Percentiles rank a stretch among this genome's conserved stretches.
These are phyloP conservation scores for Chlamydomonas urium DNA, from an alignment of 139 green algal species.

Conservation along the genomic window DNA sequence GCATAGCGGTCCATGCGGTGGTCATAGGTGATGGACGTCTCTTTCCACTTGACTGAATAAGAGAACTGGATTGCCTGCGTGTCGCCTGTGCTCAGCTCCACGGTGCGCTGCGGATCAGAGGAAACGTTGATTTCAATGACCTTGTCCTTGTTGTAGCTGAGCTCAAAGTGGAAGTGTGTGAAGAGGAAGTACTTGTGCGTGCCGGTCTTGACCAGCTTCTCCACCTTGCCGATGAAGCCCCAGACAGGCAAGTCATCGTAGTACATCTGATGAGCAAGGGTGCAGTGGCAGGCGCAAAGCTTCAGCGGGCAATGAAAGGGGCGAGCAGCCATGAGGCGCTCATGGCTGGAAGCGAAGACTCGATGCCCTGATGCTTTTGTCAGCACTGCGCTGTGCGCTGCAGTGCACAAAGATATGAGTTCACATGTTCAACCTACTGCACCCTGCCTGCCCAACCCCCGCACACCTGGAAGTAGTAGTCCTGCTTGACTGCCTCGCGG, in stretches of 20 bases:
- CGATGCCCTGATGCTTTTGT: too few relatives aligned
- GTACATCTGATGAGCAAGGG: constrained; percentile 91
- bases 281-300: too few relatives aligned
- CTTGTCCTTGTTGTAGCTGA: constrained; percentile 78
- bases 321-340: too few relatives aligned
- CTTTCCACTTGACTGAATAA: constrained; percentile 84
- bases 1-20: constrained; percentile 88
- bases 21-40: constrained; percentile 61
- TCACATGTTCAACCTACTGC: too few relatives aligned
- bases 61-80: constrained; percentile 59
- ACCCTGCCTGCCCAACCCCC: background rate
- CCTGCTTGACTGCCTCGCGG: constrained; percentile 70
- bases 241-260: constrained; percentile 95
- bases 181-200: constrained; percentile 68
- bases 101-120: constrained; percentile 60
- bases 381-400: too few relatives aligned
- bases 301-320: too few relatives aligned
- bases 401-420: too few relatives aligned
- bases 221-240: constrained; percentile 89
- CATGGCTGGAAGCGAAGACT: too few relatives aligned
- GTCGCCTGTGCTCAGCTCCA: constrained; percentile 70
- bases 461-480: constrained; percentile 98
- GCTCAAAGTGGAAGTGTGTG: constrained; percentile 95
- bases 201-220: constrained; percentile 47
- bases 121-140: constrained; percentile 89